These are phyloP conservation scores for Trypanosoma boissoni DNA, from an alignment of 208 protist genomes.

Conservation along the genomic window DNA sequence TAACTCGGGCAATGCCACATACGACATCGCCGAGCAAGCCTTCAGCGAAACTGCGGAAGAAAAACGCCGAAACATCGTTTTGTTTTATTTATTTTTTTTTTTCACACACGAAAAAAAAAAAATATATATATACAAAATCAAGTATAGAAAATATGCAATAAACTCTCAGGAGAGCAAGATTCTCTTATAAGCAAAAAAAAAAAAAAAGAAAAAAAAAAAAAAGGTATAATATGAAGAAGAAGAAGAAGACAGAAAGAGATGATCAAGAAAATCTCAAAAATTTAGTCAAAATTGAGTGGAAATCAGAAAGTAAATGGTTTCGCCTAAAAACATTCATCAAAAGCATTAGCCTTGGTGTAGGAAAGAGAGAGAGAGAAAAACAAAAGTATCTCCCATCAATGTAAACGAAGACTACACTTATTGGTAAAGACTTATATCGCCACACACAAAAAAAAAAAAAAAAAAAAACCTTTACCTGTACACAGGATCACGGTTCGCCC, in stretches of 20 bases:
- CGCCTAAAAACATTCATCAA: too few relatives aligned
- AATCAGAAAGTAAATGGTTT: too few relatives aligned
- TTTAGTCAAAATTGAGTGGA: too few relatives aligned
- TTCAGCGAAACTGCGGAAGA: conserved; percentile 7
- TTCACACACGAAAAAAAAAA: conserved; percentile 10
- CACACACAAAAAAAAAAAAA: too few relatives aligned
- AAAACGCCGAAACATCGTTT: conserved; percentile 27
- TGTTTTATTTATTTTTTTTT: conserved; percentile 1
- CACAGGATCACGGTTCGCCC: conserved; percentile 86
- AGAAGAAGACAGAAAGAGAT: conserved; percentile 16
- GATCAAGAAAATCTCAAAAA: background rate
- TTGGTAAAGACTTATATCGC: too few relatives aligned
- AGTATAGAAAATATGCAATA: too few relatives aligned
- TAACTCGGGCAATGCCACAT: conserved; percentile 57
- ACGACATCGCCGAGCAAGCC: conserved; percentile 18
- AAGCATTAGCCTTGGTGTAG: background rate
- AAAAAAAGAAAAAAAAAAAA: conserved; percentile 11
- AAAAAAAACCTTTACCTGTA: conserved; percentile 49
- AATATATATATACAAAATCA: conserved; percentile 2
- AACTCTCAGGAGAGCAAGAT: too few relatives aligned
- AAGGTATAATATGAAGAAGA: background rate
- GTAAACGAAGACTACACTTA: too few relatives aligned
- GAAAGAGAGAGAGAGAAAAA: conserved; percentile 1
- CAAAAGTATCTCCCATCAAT: conserved; percentile 9
- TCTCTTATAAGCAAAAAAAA: too few relatives aligned